phyloP scores from a whole-genome alignment of 2,329 filamentous ascomycete species.

The Sclerotiophoma versabilis region DNA sequence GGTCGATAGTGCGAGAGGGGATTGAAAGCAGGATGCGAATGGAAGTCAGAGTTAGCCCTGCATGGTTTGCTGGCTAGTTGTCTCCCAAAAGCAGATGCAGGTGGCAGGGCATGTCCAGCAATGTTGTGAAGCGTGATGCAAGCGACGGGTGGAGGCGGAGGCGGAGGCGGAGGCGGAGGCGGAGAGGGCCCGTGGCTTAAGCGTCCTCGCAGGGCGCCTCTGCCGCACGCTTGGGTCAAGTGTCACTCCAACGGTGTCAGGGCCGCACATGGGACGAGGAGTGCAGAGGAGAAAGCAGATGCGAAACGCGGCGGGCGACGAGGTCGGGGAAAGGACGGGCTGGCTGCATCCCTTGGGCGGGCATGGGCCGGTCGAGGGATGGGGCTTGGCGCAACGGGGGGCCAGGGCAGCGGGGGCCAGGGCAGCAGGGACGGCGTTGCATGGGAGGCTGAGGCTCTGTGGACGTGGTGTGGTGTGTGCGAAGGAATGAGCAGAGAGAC shows the following conservation, averaged over 20 bases:
- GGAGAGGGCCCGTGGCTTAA: constrained; percentile 16
- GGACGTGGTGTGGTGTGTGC: no score
- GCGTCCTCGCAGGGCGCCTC: constrained; percentile 15
- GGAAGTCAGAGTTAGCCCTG: not conserved
- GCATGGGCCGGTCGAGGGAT: no score
- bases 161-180: no score
- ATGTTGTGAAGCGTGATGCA: constrained; percentile 12
- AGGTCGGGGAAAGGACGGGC: not conserved
- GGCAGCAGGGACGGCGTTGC: constrained; percentile 14
- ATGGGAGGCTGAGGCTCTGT: constrained; percentile 3
- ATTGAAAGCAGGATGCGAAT: constrained; percentile 4
- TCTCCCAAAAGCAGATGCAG: not conserved
- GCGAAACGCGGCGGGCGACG: constrained; percentile 36
- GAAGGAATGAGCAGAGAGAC: no score
- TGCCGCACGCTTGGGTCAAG: constrained; percentile 18
- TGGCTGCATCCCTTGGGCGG: constrained; percentile 4
- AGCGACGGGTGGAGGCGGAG: constrained; percentile 17
- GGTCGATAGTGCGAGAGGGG: not conserved
- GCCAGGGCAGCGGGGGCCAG: no score
- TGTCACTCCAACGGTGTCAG: constrained; percentile 35
- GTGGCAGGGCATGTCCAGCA: constrained; percentile 5
- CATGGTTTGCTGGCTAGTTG: no score
- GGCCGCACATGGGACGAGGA: constrained; percentile 15
- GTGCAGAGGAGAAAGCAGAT: constrained; percentile 23
- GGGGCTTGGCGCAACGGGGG: constrained; percentile 22